These are phyloP conservation scores for Aspergillus bridgeri DNA, from an alignment of 495 filamentous ascomycete genomes.

Conservation along the genomic window DNA sequence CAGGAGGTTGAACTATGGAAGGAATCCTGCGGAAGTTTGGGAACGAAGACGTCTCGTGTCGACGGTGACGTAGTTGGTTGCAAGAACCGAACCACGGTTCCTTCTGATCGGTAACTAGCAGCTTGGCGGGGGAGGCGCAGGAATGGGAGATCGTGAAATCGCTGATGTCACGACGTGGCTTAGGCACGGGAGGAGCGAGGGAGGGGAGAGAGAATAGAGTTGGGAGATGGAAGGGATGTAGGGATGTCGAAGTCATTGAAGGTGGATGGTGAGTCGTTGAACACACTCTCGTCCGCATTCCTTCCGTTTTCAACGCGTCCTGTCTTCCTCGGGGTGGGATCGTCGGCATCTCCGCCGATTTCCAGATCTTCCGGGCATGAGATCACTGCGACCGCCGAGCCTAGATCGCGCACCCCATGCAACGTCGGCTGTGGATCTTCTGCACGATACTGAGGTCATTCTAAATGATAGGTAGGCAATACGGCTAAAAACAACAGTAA, in stretches of 20 bases:
- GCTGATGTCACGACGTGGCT: slow-evolving; percentile 22
- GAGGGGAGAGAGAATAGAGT: neutral
- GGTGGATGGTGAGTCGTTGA: neutral
- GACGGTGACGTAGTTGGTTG: slow-evolving; percentile 27
- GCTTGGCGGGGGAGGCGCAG: neutral
- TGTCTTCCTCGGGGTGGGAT: too few relatives aligned
- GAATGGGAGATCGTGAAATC: slow-evolving; percentile 4
- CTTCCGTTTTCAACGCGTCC: slow-evolving; percentile 7
- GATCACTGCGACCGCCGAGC: too few relatives aligned
- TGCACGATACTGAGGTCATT: neutral
- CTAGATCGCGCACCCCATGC: neutral
- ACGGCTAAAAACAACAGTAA: neutral
- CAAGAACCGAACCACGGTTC: slow-evolving; percentile 18
- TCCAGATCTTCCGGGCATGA: neutral
- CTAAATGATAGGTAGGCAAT: neutral
- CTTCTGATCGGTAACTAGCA: slow-evolving; percentile 1
- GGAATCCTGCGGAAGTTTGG: slow-evolving; percentile 33
- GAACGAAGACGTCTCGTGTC: slow-evolving; percentile 8
- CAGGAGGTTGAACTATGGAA: slow-evolving; percentile 10
- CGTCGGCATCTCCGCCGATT: neutral
- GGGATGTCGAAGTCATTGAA: neutral
- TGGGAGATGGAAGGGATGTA: neutral
- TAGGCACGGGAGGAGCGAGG: neutral
- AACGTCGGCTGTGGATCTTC: neutral
- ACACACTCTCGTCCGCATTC: neutral